These are phyloP conservation scores for Tuber brumale DNA, from an alignment of 495 filamentous ascomycete species.

Conservation along the genomic window DNA sequence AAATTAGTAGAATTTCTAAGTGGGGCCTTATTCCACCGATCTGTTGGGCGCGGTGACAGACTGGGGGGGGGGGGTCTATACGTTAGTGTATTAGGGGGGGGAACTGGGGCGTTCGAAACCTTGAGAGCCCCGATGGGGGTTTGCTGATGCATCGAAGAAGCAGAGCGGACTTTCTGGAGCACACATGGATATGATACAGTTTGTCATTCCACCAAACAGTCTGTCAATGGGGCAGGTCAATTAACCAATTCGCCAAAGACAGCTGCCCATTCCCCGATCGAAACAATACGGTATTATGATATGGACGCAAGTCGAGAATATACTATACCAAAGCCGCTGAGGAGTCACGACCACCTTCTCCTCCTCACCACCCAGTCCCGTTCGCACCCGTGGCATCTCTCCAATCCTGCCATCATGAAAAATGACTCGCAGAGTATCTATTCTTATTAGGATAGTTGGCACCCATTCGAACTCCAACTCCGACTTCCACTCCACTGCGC, in stretches of 20 bases:
- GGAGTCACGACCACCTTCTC: neutral
- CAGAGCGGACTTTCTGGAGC: neutral
- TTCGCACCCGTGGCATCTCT: neutral
- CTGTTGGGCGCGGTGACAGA: too few relatives aligned
- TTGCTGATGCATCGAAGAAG: neutral
- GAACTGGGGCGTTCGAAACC: neutral
- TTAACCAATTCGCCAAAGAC: neutral
- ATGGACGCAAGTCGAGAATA: neutral
- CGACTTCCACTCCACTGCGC: neutral
- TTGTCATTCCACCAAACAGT: neutral
- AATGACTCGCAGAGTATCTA: neutral
- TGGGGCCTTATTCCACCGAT: too few relatives aligned
- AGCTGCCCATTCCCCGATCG: neutral
- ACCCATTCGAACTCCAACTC: neutral
- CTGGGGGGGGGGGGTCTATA: too few relatives aligned
- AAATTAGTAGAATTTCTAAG: too few relatives aligned
- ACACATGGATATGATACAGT: neutral
- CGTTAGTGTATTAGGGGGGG: too few relatives aligned
- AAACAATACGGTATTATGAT: neutral
- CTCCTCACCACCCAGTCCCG: neutral
- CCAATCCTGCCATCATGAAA: neutral
- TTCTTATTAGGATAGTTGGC: neutral
- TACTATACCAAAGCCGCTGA: neutral
- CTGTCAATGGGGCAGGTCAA: neutral
- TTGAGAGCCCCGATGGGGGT: neutral